phyloP scores from a whole-genome alignment of 2,329 filamentous ascomycete genomes.

The Sarocladiaceae sp. region DNA sequence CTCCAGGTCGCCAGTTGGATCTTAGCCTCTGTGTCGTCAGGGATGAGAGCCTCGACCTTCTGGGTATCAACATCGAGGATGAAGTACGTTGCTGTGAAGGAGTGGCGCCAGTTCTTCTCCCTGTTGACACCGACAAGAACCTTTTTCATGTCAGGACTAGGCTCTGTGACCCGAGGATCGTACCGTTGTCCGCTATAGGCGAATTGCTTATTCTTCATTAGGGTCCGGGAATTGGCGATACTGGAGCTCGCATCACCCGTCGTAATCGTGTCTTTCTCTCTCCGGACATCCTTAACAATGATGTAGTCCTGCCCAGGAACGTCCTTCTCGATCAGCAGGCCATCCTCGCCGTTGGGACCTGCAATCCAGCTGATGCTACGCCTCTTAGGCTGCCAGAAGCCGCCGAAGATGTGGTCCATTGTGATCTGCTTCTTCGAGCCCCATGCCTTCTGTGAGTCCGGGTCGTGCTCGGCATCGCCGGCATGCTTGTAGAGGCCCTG shows the following conservation, averaged over 20 bases:
- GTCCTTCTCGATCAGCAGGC: slow-evolving; percentile 70
- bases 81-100: slow-evolving; percentile 80
- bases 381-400: slow-evolving; percentile 56
- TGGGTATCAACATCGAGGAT: slow-evolving; percentile 85
- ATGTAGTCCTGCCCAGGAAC: slow-evolving; percentile 64
- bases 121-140: slow-evolving; percentile 73
- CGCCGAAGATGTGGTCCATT: slow-evolving; percentile 61
- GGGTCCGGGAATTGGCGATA: slow-evolving; percentile 49
- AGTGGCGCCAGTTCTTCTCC: slow-evolving; percentile 82
- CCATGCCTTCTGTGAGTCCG: slow-evolving; percentile 50
- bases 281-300: slow-evolving; percentile 76
- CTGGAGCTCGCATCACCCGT: slow-evolving; percentile 23
- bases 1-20: slow-evolving; percentile 89
- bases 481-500: slow-evolving; percentile 60
- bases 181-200: slow-evolving; percentile 49
- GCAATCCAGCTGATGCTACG: slow-evolving; percentile 72
- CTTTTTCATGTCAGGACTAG: slow-evolving; percentile 78
- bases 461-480: slow-evolving; percentile 59
- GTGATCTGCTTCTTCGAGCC: slow-evolving; percentile 68
- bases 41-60: slow-evolving; percentile 68
- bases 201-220: slow-evolving; percentile 69
- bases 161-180: slow-evolving; percentile 56
- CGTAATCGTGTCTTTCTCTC: slow-evolving; percentile 3
- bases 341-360: slow-evolving; percentile 71
- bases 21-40: slow-evolving; percentile 53